Percentiles rank a stretch among this genome's conserved stretches.
These are phyloP conservation scores for Esteya vermicola DNA, from an alignment of 2,329 filamentous ascomycete species.

Conservation along the genomic window DNA sequence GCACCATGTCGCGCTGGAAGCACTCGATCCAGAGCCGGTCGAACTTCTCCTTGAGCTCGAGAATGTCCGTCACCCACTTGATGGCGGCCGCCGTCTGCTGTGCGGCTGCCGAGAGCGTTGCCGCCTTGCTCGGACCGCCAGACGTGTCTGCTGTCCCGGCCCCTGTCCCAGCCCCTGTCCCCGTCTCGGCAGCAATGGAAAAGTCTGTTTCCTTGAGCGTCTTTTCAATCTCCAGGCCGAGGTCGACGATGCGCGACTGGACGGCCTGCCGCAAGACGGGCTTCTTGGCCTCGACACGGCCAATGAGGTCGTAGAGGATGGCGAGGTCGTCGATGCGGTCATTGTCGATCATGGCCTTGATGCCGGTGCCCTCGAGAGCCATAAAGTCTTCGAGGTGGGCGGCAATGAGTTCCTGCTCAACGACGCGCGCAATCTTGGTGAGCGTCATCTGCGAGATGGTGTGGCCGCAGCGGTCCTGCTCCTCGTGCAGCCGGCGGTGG, in stretches of 20 bases:
- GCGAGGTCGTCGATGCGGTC: conserved; percentile 64
- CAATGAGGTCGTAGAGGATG: conserved; percentile 69
- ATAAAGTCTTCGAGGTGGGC: conserved; percentile 70
- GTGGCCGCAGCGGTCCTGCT: conserved; percentile 68
- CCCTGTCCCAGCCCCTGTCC: conserved; percentile 24
- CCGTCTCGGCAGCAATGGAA: conserved; percentile 22
- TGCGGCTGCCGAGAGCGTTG: conserved; percentile 43
- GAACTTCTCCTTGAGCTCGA: conserved; percentile 78
- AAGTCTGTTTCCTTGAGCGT: conserved; percentile 41
- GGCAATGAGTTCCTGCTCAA: conserved; percentile 69
- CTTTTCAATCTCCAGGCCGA: conserved; percentile 74
- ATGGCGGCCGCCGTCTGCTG: conserved; percentile 78
- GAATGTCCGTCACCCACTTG: conserved; percentile 87
- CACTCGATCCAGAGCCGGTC: conserved; percentile 62
- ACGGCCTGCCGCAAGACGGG: conserved; percentile 54
- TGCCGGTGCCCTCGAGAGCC: conserved; percentile 68
- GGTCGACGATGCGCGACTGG: conserved; percentile 59
- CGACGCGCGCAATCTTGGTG: conserved; percentile 58
- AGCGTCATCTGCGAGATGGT: conserved; percentile 62
- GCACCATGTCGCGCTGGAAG: conserved; percentile 58
- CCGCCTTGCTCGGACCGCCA: conserved; percentile 20
- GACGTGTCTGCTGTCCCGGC: conserved; percentile 10
- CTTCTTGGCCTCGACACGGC: conserved; percentile 64
- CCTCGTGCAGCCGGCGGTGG: conserved; percentile 60
- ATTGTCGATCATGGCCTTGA: conserved; percentile 84